Evolutionary conservation across 345 rosid genomes (phyloP).

Genomic region (Salix koriyanagi): DNA sequence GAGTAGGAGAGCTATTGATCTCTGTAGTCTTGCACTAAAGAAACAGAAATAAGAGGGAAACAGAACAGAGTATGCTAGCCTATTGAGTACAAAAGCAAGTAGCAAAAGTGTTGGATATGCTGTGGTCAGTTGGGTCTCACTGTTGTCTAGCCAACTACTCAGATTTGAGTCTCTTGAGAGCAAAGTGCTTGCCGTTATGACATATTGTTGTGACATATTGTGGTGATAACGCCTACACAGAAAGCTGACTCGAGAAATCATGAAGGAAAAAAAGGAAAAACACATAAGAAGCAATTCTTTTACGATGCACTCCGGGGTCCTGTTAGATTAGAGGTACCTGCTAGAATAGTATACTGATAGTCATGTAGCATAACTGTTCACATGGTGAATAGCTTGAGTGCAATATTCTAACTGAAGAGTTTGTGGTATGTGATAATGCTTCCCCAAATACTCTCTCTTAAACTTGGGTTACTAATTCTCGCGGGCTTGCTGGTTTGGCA

Average conservation of each 20-base stretch:
- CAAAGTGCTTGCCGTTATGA: neutral
- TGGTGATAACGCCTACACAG: neutral
- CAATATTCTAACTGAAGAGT: neutral
- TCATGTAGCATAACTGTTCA: neutral
- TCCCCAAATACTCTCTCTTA: neutral
- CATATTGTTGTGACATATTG: neutral
- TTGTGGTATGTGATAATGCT: neutral
- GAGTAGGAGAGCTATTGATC: neutral
- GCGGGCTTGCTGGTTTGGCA: constrained; percentile 32
- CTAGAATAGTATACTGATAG: neutral
- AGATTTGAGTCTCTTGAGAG: neutral
- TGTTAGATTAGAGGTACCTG: neutral
- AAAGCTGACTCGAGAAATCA: neutral
- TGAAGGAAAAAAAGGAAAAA: neutral
- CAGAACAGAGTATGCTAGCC: neutral
- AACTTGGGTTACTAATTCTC: neutral
- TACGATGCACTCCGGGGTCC: neutral
- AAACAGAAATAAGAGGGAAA: neutral
- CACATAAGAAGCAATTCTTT: neutral
- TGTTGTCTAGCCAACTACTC: neutral
- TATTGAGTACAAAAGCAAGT: neutral
- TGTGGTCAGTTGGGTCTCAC: neutral
- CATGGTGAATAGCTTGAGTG: neutral
- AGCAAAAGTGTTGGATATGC: neutral
- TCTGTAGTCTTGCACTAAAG: neutral